Evolutionary conservation across 768 basidiomycete species (phyloP).

Genomic region (Termitomyces sp.): DNA sequence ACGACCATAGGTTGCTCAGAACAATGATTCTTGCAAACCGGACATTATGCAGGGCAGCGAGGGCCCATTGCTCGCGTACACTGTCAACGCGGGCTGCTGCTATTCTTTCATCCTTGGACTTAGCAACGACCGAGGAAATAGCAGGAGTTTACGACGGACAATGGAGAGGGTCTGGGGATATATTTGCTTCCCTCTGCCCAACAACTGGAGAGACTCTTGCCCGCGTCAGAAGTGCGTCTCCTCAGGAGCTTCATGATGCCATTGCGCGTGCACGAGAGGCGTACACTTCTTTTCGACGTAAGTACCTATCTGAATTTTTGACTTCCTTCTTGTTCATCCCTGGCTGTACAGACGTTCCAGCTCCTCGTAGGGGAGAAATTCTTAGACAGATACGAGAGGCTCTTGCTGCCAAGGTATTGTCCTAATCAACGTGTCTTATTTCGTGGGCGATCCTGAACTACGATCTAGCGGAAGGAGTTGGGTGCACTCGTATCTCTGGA

Average conservation of each 20-base stretch:
- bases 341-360: constrained; percentile 54
- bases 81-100: constrained; percentile 69
- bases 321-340: background rate
- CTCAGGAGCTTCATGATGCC: constrained; percentile 64
- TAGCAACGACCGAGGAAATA: constrained; percentile 51
- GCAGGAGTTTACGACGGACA: constrained; percentile 78
- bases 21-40: constrained; percentile 24
- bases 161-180: constrained; percentile 75
- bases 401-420: constrained; percentile 64
- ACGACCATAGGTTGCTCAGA: background rate
- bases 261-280: constrained; percentile 73
- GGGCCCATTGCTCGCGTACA: constrained; percentile 29
- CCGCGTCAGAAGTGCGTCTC: constrained; percentile 65
- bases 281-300: constrained; percentile 58
- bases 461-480: constrained; percentile 60
- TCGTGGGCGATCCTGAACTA: background rate
- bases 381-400: constrained; percentile 84
- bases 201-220: constrained; percentile 85
- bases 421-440: background rate
- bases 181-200: constrained; percentile 71
- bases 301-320: constrained; percentile 9
- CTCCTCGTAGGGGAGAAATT: constrained; percentile 85
- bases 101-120: constrained; percentile 60
- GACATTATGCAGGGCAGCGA: constrained; percentile 12
- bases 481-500: constrained; percentile 83